Evolutionary conservation across 192 early-diverging fungal genomes (phyloP).

Genomic region (Globomyces pollinis-pini): DNA sequence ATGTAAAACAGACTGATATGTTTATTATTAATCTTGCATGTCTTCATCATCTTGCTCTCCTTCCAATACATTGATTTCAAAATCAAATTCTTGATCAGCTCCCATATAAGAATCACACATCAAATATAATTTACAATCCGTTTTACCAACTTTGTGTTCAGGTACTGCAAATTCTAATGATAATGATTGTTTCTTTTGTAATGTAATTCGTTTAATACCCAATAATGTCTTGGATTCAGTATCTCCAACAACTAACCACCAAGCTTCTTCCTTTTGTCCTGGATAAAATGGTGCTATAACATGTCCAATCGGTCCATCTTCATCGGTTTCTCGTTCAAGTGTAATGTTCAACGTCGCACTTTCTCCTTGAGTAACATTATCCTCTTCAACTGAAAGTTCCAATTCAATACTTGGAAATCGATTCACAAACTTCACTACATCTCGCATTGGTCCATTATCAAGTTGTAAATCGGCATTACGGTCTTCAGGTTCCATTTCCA

Average conservation of each 20-base stretch:
- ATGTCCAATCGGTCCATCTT: conserved; percentile 58
- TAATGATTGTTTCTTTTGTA: conserved; percentile 54
- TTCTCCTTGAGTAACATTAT: conserved; percentile 48
- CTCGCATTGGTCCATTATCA: conserved; percentile 54
- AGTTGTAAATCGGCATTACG: conserved; percentile 59
- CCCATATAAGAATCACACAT: conserved; percentile 95
- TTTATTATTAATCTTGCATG: background rate
- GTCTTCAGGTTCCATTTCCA: conserved; percentile 88
- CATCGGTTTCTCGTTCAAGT: conserved; percentile 77
- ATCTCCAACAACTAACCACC: conserved; percentile 96
- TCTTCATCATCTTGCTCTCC: conserved; percentile 3
- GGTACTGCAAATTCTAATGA: conserved; percentile 83
- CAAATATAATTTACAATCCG: conserved; percentile 67
- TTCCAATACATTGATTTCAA: conserved; percentile 22
- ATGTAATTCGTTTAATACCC: conserved; percentile 78
- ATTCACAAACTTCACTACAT: conserved; percentile 84
- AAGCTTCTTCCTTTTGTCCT: conserved; percentile 78
- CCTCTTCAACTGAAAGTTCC: conserved; percentile 53
- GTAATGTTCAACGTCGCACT: conserved; percentile 59
- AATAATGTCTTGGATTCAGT: conserved; percentile 65
- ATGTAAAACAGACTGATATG: background rate
- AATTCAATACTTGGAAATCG: conserved; percentile 91
- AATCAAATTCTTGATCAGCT: conserved; percentile 85
- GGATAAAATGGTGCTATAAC: conserved; percentile 94
- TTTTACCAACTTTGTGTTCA: conserved; percentile 29